A percentile compares a stretch with the other conserved stretches of the same genome.
Evolutionary conservation across 2,329 filamentous ascomycete species (phyloP).

Genomic region (Claviceps humidiphila): DNA sequence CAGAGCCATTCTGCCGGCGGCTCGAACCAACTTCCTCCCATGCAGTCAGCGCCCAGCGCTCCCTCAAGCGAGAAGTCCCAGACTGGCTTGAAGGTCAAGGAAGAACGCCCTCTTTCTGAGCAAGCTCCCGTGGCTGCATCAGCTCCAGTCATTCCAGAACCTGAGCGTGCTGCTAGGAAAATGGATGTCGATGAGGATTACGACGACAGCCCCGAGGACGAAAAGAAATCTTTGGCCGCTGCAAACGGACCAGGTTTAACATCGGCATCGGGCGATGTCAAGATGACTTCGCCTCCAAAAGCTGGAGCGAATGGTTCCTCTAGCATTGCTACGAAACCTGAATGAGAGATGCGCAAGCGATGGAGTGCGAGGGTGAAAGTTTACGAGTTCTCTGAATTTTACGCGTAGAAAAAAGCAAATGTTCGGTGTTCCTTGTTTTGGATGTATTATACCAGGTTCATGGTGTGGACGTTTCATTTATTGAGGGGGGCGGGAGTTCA

Average conservation of each 20-base stretch:
- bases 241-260: constrained; percentile 32
- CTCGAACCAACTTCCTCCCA: constrained; percentile 43
- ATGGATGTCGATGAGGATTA: constrained; percentile 98
- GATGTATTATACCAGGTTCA: constrained; percentile 5
- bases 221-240: constrained; percentile 43
- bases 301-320: constrained; percentile 28
- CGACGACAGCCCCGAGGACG: constrained; percentile 84
- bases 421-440: constrained; percentile 10
- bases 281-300: constrained; percentile 21
- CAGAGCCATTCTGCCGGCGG: constrained; percentile 41
- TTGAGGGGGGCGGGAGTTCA: not conserved
- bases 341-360: constrained; percentile 16
- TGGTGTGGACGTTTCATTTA: constrained; percentile 10
- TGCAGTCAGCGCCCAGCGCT: constrained; percentile 42
- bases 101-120: constrained; percentile 41
- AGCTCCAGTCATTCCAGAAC: constrained; percentile 49
- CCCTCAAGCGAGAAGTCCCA: constrained; percentile 37
- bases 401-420: constrained; percentile 8
- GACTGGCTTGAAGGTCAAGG: constrained; percentile 29
- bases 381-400: constrained; percentile 13
- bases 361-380: constrained; percentile 5
- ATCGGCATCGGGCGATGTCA: constrained; percentile 37
- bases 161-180: constrained; percentile 71
- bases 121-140: constrained; percentile 31
- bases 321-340: constrained; percentile 27